Evolutionary conservation across 257 asterid genomes (phyloP).

Genomic region (Solanum pimpinellifolium): DNA sequence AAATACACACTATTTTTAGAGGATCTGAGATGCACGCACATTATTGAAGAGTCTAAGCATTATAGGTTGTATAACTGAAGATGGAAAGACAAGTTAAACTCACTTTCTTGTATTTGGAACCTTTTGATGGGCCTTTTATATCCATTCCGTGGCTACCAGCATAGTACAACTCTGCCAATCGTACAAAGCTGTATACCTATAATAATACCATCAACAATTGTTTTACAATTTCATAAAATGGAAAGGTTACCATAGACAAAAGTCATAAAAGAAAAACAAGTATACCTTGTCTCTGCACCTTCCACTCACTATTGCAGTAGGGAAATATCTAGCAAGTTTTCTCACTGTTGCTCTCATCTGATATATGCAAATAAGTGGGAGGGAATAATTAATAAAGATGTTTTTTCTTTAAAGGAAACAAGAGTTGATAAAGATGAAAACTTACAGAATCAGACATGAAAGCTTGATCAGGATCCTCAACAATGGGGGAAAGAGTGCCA

Average conservation of each 20-base stretch:
- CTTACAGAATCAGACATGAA: slow-evolving; percentile 77
- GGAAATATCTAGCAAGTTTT: slow-evolving; percentile 57
- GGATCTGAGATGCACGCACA: neutral
- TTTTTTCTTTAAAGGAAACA: neutral
- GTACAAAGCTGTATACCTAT: slow-evolving; percentile 77
- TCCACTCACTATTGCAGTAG: slow-evolving; percentile 84
- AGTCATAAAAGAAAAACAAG: neutral
- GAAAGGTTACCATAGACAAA: neutral
- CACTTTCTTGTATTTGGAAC: slow-evolving; percentile 58
- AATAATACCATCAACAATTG: neutral
- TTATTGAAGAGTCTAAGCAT: neutral
- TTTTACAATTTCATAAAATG: neutral
- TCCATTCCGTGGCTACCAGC: slow-evolving; percentile 99
- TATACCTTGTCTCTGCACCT: slow-evolving; percentile 80
- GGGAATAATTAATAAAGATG: neutral
- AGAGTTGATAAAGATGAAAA: neutral
- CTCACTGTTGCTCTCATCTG: slow-evolving; percentile 85
- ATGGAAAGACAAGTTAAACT: slow-evolving; percentile 2
- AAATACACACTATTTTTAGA: neutral
- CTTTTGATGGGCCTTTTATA: slow-evolving; percentile 93
- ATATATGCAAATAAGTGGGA: neutral
- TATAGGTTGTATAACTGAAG: neutral
- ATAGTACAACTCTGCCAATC: slow-evolving; percentile 85
- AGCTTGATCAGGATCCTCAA: slow-evolving; percentile 90
- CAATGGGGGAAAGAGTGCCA: slow-evolving; percentile 94